These are phyloP conservation scores for Colletotrichum echinochloae DNA, from an alignment of 2,329 filamentous ascomycete species.

Conservation along the genomic window DNA sequence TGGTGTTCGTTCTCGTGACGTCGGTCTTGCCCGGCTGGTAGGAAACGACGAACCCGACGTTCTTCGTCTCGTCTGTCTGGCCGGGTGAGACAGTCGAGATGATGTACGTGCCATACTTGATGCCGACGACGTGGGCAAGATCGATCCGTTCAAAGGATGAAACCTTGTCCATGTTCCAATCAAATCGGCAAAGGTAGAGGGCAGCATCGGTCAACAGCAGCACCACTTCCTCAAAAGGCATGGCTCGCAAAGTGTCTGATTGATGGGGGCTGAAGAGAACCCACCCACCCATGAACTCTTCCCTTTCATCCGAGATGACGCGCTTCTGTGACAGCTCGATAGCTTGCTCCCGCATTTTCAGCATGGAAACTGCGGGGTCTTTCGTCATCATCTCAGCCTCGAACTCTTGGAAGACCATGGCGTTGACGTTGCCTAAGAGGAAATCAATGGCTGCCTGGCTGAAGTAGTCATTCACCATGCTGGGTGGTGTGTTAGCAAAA, in stretches of 20 bases:
- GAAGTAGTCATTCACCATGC: conserved; percentile 98
- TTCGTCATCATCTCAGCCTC: conserved; percentile 93
- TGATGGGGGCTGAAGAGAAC: conserved; percentile 82
- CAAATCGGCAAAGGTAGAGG: conserved; percentile 89
- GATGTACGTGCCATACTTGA: conserved; percentile 89
- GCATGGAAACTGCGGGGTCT: conserved; percentile 89
- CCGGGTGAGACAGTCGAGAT: conserved; percentile 84
- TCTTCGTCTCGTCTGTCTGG: conserved; percentile 81
- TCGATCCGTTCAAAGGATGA: conserved; percentile 90
- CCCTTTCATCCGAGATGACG: conserved; percentile 83
- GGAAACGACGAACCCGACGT: conserved; percentile 84
- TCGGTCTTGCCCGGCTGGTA: conserved; percentile 80
- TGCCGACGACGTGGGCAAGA: conserved; percentile 76
- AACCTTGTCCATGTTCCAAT: conserved; percentile 96
- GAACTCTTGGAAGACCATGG: conserved; percentile 91
- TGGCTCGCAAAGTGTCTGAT: conserved; percentile 74
- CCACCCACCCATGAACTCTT: conserved; percentile 92
- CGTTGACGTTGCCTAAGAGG: conserved; percentile 87
- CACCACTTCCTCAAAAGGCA: conserved; percentile 87
- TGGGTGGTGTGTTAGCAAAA: conserved; percentile 53
- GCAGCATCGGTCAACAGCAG: conserved; percentile 87
- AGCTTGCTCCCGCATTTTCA: conserved; percentile 85
- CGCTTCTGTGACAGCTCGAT: conserved; percentile 91
- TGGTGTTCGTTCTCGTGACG: conserved; percentile 84
- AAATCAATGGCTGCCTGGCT: conserved; percentile 96